Base-by-base conservation (phyloP, 805 yeast species). In the Nakazawaea ambrosiae region DNA sequence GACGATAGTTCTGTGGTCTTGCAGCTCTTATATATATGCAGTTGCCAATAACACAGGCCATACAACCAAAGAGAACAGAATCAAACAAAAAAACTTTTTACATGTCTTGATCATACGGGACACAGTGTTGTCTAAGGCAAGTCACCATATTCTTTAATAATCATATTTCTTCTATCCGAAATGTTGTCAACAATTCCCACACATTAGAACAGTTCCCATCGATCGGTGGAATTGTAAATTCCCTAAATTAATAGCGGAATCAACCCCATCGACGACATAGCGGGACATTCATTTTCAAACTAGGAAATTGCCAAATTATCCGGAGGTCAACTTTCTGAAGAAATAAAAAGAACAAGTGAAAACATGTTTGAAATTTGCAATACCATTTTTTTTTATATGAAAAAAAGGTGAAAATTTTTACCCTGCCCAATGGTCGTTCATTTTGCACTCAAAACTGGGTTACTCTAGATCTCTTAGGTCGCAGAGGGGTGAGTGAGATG, bases 201-300 rank as follows among this genome's bases (percentile, higher is more conserved):
- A 53, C 57, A 55, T 20, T 11, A 45, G 36, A 41, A 39, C 31
- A 40, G 19, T 22, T 19, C 31, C 32, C 36, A 29, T 27, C 30
- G 30, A 40, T 35, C 48, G 38, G 45, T 45, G 43, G 40, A 33
- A 36, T 28, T 31, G 35, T n/a, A 34, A 15, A 24, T 41, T 47
- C 56, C 61, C 59, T 55, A 57, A 58, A 39, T 49, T 37, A 59
- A 59, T 57, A 54, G 60, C 63, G 61, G 57, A 52, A 46, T 35
- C 39, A 41, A 27, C 35, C 38, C 33, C 24, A 34, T 23, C 36
- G 17, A 30, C 38, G 29, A 31, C 33, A 40, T 39, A 39, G 23
- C 26, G 16, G 37, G 35, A 23, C 34, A 36, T 36, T 26, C 33
- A 27, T 17, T 28, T 39, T 39, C 23, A 40, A 35, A 44, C 57